Percentiles rank a stretch among this genome's conserved stretches.
These are phyloP conservation scores for Tinospora cordifolia DNA, from an alignment of 164 flowering plant species.

Conservation along the genomic window DNA sequence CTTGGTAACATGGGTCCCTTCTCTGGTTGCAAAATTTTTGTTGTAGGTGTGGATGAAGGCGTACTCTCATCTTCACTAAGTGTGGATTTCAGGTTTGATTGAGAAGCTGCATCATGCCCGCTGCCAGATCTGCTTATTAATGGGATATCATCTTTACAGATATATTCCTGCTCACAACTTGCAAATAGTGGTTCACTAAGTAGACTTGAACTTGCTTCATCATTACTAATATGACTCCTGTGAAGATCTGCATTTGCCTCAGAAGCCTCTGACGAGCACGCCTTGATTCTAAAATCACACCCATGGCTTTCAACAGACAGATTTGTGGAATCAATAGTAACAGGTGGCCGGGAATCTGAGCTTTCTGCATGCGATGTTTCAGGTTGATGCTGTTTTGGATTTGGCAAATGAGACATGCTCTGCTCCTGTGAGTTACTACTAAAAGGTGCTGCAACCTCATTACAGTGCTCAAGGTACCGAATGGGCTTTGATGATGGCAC, in stretches of 20 bases:
- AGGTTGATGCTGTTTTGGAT: background rate
- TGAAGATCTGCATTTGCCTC: slow-evolving; percentile 24
- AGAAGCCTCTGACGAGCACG: slow-evolving; percentile 25
- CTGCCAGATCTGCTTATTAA: slow-evolving; percentile 22
- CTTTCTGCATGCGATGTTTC: slow-evolving; percentile 17
- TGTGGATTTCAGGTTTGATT: slow-evolving; percentile 21
- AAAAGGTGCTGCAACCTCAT: slow-evolving; percentile 37
- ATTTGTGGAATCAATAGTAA: slow-evolving; percentile 25
- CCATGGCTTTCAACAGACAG: slow-evolving; percentile 22
- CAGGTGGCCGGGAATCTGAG: slow-evolving; percentile 26
- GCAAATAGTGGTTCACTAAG: slow-evolving; percentile 19
- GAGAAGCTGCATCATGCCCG: slow-evolving; percentile 19
- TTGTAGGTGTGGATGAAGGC: slow-evolving; percentile 27
- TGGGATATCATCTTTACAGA: slow-evolving; percentile 26
- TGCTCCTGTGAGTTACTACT: slow-evolving; percentile 16
- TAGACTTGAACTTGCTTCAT: slow-evolving; percentile 25
- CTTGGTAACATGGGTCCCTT: slow-evolving; percentile 26
- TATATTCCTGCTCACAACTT: slow-evolving; percentile 25
- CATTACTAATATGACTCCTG: slow-evolving; percentile 17
- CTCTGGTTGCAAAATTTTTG: slow-evolving; percentile 30
- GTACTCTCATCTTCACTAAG: slow-evolving; percentile 43
- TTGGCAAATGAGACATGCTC: background rate
- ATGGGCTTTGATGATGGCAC: slow-evolving; percentile 49
- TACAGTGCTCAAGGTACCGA: slow-evolving; percentile 38
- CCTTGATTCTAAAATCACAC: slow-evolving; percentile 19